These are phyloP conservation scores for Backusella tarrabulga DNA, from an alignment of 192 early-diverging fungal species.

Conservation along the genomic window DNA sequence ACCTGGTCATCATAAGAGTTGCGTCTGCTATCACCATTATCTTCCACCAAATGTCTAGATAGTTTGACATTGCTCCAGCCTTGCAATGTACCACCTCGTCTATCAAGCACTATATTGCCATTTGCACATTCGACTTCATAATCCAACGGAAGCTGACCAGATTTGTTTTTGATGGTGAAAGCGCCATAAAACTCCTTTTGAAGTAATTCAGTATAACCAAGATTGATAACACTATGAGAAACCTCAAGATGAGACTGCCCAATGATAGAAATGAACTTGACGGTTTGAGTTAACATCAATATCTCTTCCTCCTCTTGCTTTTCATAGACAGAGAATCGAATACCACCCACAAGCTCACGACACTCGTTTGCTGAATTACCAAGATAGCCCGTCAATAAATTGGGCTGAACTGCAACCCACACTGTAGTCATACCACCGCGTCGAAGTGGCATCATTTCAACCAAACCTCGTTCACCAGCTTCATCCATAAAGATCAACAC, in stretches of 20 bases:
- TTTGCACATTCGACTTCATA: conserved; percentile 54
- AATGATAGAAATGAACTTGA: conserved; percentile 79
- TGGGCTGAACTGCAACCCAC: conserved; percentile 80
- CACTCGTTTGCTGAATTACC: conserved; percentile 45
- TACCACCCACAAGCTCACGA: conserved; percentile 76
- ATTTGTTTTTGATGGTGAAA: conserved; percentile 70
- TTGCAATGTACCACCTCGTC: conserved; percentile 48
- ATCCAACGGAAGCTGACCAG: conserved; percentile 67
- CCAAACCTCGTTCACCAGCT: conserved; percentile 47
- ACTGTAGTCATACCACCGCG: conserved; percentile 52
- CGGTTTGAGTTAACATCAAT: conserved; percentile 65
- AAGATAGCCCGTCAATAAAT: conserved; percentile 45
- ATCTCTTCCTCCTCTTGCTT: conserved; percentile 46
- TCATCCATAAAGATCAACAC: conserved; percentile 74
- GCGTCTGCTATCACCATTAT: neutral
- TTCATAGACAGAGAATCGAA: conserved; percentile 68
- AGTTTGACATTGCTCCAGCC: conserved; percentile 45
- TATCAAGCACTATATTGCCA: conserved; percentile 53
- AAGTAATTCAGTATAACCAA: conserved; percentile 55
- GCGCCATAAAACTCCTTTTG: conserved; percentile 54
- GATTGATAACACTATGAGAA: conserved; percentile 61
- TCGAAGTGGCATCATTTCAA: conserved; percentile 52
- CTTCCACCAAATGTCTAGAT: conserved; percentile 18
- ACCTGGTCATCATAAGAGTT: conserved; percentile 22
- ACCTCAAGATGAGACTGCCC: conserved; percentile 75